A percentile compares a stretch with the other conserved stretches of the same genome.
These are phyloP conservation scores for Alnus rubra DNA, from an alignment of 306 rosid genomes.

Conservation along the genomic window DNA sequence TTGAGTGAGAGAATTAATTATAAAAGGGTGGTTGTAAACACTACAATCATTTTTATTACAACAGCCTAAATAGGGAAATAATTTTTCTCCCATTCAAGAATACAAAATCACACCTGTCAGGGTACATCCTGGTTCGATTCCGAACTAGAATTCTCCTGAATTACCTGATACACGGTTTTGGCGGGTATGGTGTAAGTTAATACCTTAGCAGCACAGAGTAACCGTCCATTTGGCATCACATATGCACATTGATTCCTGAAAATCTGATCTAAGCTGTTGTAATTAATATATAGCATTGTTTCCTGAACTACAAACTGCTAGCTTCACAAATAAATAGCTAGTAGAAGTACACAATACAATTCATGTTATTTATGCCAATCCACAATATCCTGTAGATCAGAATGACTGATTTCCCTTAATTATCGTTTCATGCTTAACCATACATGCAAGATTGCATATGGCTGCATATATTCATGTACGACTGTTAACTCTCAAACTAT, in stretches of 20 bases:
- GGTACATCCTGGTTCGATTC: no score
- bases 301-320: not conserved
- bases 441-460: not conserved
- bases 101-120: no score
- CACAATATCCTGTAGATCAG: not conserved
- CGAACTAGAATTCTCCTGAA: no score
- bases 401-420: not conserved
- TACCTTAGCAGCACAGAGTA: not conserved
- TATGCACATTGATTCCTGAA: not conserved
- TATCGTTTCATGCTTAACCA: not conserved
- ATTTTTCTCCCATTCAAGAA: no score
- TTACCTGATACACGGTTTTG: no score
- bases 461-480: not conserved
- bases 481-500: not conserved
- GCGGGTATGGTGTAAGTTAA: no score
- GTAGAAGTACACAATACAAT: not conserved
- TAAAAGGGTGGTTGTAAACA: no score
- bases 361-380: not conserved
- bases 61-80: no score
- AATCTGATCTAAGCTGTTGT: not conserved
- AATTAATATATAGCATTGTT: not conserved
- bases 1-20: not conserved
- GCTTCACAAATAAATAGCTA: not conserved
- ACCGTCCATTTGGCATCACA: not conserved
- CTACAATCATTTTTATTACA: no score